Evolutionary conservation across 345 rosid species (phyloP).

Genomic region (Gynandropsis gynandra): DNA sequence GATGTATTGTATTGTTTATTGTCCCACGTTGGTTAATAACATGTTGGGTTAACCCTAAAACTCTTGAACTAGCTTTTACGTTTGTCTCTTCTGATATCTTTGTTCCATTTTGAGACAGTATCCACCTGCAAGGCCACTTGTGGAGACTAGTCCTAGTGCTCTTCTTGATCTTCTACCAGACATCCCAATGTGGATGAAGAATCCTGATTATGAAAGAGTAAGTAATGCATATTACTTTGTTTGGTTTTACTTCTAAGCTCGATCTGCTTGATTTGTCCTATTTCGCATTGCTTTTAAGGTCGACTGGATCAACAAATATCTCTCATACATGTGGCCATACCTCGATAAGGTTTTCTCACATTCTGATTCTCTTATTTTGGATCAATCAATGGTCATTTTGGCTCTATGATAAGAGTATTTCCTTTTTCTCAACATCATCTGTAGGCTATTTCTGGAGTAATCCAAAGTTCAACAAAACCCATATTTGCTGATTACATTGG

Average conservation of each 20-base stretch:
- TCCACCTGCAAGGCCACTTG: conserved; percentile 41
- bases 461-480: conserved; percentile 40
- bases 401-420: conserved; percentile 5
- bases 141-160: conserved; percentile 34
- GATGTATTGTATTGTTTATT: too few relatives aligned
- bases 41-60: too few relatives aligned
- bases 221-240: conserved; percentile 5
- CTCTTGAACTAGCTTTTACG: too few relatives aligned
- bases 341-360: conserved; percentile 50
- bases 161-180: conserved; percentile 54
- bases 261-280: neutral
- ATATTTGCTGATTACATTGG: conserved; percentile 58
- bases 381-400: neutral
- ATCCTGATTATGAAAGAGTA: conserved; percentile 70
- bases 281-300: conserved; percentile 34
- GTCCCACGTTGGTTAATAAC: too few relatives aligned
- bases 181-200: conserved; percentile 69
- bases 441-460: conserved; percentile 52
- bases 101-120: conserved; percentile 33
- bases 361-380: conserved; percentile 8
- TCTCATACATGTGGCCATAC: conserved; percentile 64
- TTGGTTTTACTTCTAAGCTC: neutral
- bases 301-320: conserved; percentile 67
- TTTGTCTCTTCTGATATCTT: too few relatives aligned
- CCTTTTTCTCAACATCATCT: conserved; percentile 9